These are phyloP conservation scores for Phanerochaete sordida DNA, from an alignment of 768 basidiomycete genomes.

Conservation along the genomic window DNA sequence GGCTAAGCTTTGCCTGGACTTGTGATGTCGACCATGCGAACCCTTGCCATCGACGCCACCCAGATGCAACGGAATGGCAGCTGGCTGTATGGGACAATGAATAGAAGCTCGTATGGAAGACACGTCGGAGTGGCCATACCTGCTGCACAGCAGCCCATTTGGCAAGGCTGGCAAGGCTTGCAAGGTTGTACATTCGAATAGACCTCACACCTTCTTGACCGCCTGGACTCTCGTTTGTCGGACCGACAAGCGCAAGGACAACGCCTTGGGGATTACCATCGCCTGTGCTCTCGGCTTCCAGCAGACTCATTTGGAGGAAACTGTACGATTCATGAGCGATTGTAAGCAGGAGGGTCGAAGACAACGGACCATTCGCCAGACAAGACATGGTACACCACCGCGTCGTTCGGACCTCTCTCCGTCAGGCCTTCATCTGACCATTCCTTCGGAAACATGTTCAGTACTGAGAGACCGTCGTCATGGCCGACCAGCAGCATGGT, in stretches of 20 bases:
- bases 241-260: conserved; percentile 70
- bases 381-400: conserved; percentile 67
- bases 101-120: neutral
- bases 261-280: conserved; percentile 66
- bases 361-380: conserved; percentile 67
- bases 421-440: conserved; percentile 42
- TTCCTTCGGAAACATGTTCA: conserved; percentile 80
- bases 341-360: neutral
- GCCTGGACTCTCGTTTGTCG: conserved; percentile 49
- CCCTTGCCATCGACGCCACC: conserved; percentile 43
- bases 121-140: conserved; percentile 32
- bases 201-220: conserved; percentile 54
- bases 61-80: conserved; percentile 58
- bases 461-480: conserved; percentile 74
- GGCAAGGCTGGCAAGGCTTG: conserved; percentile 70
- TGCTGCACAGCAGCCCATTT: conserved; percentile 71
- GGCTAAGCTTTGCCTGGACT: conserved; percentile 54
- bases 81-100: conserved; percentile 32
- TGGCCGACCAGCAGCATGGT: conserved; percentile 74
- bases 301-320: conserved; percentile 72
- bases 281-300: conserved; percentile 61
- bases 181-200: conserved; percentile 81
- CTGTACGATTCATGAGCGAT: conserved; percentile 31
- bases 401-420: conserved; percentile 66
- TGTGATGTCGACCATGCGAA: conserved; percentile 36